A percentile compares a stretch with the other conserved stretches of the same genome.
Conservation (phyloP, 139 green algal genomes). For the Tetradesmus lagerheimii region DNA sequence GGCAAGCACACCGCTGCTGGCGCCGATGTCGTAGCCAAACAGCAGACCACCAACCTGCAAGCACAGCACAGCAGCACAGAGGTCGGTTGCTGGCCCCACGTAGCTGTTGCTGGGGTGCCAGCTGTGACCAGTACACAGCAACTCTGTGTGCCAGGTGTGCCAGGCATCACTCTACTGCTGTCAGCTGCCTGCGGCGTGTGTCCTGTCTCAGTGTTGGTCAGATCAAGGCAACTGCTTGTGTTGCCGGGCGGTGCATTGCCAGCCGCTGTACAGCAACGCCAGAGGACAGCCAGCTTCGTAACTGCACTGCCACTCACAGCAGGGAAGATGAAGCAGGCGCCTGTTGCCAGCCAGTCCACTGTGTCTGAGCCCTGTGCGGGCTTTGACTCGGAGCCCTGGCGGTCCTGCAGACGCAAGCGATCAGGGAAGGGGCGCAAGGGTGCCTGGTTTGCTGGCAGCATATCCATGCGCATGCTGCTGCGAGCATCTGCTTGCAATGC, state of each 20-base stretch:
- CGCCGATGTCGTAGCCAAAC: constrained; percentile 92
- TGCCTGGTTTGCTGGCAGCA: not conserved
- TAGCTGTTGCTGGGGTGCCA: not conserved
- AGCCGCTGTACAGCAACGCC: too few relatives aligned
- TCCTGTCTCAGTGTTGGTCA: not conserved
- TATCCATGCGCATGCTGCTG: not conserved
- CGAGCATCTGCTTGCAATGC: not conserved
- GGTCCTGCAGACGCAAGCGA: not conserved
- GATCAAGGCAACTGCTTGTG: not conserved
- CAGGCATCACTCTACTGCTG: not conserved
- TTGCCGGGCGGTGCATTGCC: too few relatives aligned
- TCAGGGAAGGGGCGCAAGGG: not conserved
- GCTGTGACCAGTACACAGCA: not conserved
- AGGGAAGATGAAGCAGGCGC: constrained; percentile 72
- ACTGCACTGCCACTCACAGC: constrained; percentile 38
- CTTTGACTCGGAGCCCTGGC: not conserved
- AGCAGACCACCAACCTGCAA: constrained; percentile 73
- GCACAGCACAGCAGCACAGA: not conserved
- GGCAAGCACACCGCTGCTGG: constrained; percentile 82
- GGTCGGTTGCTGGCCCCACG: not conserved
- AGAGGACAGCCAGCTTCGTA: not conserved
- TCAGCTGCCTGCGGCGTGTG: not conserved
- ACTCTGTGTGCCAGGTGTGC: not conserved
- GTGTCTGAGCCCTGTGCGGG: not conserved
- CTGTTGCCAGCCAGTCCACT: constrained; percentile 50